Evolutionary conservation across 2,329 filamentous ascomycete genomes (phyloP).

Genomic region (Hymenoscyphus repandus): DNA sequence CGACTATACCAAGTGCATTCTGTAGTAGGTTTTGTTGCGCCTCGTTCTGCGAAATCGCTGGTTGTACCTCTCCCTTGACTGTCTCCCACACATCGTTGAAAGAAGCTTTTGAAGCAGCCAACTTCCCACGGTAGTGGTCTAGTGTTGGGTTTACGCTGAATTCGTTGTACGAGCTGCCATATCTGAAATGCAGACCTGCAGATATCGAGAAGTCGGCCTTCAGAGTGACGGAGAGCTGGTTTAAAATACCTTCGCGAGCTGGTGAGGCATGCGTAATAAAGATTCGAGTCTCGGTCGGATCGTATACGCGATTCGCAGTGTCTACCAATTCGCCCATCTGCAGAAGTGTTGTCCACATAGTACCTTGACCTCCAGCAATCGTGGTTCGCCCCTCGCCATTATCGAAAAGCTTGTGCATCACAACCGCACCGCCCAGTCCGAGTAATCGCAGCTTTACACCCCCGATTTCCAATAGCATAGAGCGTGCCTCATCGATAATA

Average conservation of each 20-base stretch:
- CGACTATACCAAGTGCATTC: conserved; percentile 87
- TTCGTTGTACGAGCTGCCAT: conserved; percentile 98
- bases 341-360: conserved; percentile 97
- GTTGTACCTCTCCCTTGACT: conserved; percentile 91
- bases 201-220: conserved; percentile 99
- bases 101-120: conserved; percentile 94
- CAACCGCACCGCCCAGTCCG: conserved; percentile 89
- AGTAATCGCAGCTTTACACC: conserved; percentile 93
- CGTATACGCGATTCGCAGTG: conserved; percentile 96
- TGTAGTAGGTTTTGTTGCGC: conserved; percentile 88
- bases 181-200: conserved; percentile 94
- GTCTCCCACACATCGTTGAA: conserved; percentile 99
- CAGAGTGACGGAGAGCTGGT: conserved; percentile 93
- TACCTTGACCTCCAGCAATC: conserved; percentile 95
- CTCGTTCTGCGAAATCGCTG: conserved; percentile 88
- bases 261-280: conserved; percentile 97
- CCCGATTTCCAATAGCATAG: conserved; percentile 87
- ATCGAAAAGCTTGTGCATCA: conserved; percentile 99
- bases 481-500: conserved; percentile 97
- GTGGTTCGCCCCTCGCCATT: conserved; percentile 97
- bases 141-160: conserved; percentile 98
- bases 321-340: conserved; percentile 99
- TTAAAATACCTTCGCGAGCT: conserved; percentile 90
- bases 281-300: conserved; percentile 92
- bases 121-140: conserved; percentile 97